Evolutionary conservation across 805 yeast genomes (phyloP).

Genomic region (Metschnikowia matae): DNA sequence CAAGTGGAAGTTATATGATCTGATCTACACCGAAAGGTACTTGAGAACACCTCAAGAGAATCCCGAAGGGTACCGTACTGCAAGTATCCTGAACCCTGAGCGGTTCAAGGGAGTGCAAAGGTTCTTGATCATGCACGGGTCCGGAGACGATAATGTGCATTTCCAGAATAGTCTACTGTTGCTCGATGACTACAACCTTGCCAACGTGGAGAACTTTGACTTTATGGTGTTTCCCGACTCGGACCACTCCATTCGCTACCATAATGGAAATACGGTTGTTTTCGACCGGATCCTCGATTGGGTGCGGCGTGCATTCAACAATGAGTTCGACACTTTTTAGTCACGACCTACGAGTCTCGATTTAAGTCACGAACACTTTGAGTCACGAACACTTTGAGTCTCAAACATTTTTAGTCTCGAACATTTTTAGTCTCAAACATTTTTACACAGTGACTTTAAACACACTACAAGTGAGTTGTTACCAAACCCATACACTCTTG

Average conservation of each 20-base stretch:
- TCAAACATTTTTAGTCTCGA: too few species aligned
- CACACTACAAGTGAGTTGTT: too few species aligned
- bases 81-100: conserved; percentile 55
- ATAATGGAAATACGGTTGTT: conserved; percentile 67
- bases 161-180: conserved; percentile 82
- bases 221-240: conserved; percentile 77
- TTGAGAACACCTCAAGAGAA: conserved; percentile 80
- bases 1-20: conserved; percentile 87
- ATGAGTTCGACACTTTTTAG: conserved; percentile 9
- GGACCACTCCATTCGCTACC: conserved; percentile 68
- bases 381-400: too few species aligned
- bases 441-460: too few species aligned
- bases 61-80: conserved; percentile 52
- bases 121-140: conserved; percentile 89
- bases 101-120: conserved; percentile 55
- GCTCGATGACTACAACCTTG: conserved; percentile 67
- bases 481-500: not conserved
- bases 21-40: conserved; percentile 91
- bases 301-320: conserved; percentile 17
- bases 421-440: too few species aligned
- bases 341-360: too few species aligned
- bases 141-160: conserved; percentile 97
- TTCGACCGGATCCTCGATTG: conserved; percentile 44
- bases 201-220: conserved; percentile 79
- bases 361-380: too few species aligned